These are phyloP conservation scores for Tuber calosporum DNA, from an alignment of 495 filamentous ascomycete genomes.

Conservation along the genomic window DNA sequence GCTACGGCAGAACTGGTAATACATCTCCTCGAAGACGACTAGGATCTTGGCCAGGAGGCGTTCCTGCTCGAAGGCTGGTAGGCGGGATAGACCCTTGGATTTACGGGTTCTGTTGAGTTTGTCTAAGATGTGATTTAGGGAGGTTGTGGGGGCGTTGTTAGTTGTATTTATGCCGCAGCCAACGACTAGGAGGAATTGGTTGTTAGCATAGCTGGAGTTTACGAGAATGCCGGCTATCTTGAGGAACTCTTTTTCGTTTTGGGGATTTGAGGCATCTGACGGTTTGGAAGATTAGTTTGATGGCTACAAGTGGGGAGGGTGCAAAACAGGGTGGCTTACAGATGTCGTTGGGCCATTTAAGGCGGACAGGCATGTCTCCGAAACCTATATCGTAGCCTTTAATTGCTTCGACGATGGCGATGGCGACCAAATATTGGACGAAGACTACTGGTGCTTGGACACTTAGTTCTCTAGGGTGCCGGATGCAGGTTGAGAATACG, in stretches of 20 bases:
- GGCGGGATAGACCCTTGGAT: conserved; percentile 17
- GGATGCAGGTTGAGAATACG: conserved; percentile 78
- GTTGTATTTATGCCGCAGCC: conserved; percentile 85
- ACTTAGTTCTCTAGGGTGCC: conserved; percentile 65
- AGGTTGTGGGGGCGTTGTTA: conserved; percentile 81
- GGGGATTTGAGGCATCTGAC: conserved; percentile 63
- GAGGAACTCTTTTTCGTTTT: conserved; percentile 58
- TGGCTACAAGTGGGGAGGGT: background rate
- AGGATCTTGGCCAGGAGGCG: conserved; percentile 77
- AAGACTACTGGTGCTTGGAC: conserved; percentile 78
- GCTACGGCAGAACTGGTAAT: conserved; percentile 60
- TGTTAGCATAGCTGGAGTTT: conserved; percentile 71
- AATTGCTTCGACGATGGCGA: conserved; percentile 84
- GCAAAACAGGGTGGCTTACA: conserved; percentile 42
- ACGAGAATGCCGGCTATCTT: conserved; percentile 94
- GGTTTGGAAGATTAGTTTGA: background rate
- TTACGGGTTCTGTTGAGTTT: conserved; percentile 29
- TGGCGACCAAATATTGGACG: conserved; percentile 82
- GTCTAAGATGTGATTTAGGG: conserved; percentile 63
- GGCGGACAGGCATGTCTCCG: conserved; percentile 63
- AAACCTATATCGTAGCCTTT: conserved; percentile 72
- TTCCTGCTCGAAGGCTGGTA: conserved; percentile 63
- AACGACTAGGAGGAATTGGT: conserved; percentile 76
- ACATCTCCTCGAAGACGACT: conserved; percentile 68
- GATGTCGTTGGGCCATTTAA: conserved; percentile 99